Conservation (phyloP, 176 grass and related monocot genomes). For the Carex parvula region DNA sequence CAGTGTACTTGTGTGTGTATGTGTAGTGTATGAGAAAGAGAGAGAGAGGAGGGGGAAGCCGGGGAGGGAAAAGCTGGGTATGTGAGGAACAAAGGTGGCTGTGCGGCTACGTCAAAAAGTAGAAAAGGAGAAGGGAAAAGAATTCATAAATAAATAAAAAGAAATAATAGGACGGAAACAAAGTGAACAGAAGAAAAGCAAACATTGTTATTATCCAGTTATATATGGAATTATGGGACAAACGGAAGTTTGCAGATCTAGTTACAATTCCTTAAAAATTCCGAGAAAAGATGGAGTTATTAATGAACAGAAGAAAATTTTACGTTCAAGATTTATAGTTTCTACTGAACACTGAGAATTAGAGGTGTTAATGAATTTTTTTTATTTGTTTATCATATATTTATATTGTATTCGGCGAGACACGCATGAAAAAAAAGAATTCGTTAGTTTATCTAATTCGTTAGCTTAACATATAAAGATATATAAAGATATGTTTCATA, state of each 20-base stretch:
- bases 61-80: conserved; percentile 9
- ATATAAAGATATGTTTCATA: too few species aligned
- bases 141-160: conserved; percentile 11
- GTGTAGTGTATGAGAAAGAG: background rate
- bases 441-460: too few species aligned
- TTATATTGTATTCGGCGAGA: too few species aligned
- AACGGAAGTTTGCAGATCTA: background rate
- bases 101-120: conserved; percentile 16
- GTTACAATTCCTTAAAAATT: background rate
- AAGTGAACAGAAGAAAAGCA: background rate
- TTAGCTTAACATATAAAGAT: too few species aligned
- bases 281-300: background rate
- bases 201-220: conserved; percentile 5
- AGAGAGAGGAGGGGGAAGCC: background rate
- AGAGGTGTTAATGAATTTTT: too few species aligned
- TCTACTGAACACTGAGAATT: background rate
- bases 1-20: background rate
- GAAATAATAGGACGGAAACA: background rate
- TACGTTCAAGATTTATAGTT: background rate
- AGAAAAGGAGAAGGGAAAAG: background rate
- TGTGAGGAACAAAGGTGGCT: conserved; percentile 28
- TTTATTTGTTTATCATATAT: too few species aligned
- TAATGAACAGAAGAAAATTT: background rate
- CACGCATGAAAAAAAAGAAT: too few species aligned
- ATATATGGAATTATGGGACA: background rate